Conservation (phyloP, 805 yeast species). For the Candida suzukii region DNA sequence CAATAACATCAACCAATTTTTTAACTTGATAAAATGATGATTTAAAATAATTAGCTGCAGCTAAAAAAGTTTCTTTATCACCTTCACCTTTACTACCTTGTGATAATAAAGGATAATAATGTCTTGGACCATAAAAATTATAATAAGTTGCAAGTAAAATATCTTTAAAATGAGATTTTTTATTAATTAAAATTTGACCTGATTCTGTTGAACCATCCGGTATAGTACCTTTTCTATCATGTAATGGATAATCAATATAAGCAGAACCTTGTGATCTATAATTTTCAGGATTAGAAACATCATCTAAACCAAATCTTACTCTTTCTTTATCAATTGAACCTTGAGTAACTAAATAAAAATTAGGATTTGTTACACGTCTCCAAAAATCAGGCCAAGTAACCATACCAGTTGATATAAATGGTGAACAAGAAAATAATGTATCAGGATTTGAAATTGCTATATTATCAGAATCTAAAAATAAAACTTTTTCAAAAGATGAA, state of each 20-base stretch:
- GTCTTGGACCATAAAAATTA: conserved; percentile 43
- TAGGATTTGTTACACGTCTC: conserved; percentile 49
- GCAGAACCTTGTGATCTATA: conserved; percentile 9
- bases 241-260: conserved; percentile 30
- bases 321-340: conserved; percentile 24
- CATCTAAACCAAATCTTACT: conserved; percentile 23
- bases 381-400: conserved; percentile 58
- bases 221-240: conserved; percentile 44
- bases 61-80: conserved; percentile 52
- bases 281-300: conserved; percentile 16
- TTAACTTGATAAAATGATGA: conserved; percentile 44
- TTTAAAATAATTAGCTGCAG: conserved; percentile 38
- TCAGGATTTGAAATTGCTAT: conserved; percentile 43
- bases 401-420: conserved; percentile 44
- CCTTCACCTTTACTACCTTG: conserved; percentile 49
- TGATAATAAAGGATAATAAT: conserved; percentile 39
- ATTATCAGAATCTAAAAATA: conserved; percentile 48
- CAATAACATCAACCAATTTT: conserved; percentile 42
- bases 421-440: conserved; percentile 44
- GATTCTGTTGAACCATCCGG: conserved; percentile 52
- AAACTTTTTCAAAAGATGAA: conserved; percentile 46
- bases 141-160: conserved; percentile 44
- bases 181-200: conserved; percentile 46
- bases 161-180: conserved; percentile 39
- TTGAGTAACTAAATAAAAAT: conserved; percentile 38